Conservation (phyloP, 2,329 filamentous ascomycete species). For the Beauveria asiatica region DNA sequence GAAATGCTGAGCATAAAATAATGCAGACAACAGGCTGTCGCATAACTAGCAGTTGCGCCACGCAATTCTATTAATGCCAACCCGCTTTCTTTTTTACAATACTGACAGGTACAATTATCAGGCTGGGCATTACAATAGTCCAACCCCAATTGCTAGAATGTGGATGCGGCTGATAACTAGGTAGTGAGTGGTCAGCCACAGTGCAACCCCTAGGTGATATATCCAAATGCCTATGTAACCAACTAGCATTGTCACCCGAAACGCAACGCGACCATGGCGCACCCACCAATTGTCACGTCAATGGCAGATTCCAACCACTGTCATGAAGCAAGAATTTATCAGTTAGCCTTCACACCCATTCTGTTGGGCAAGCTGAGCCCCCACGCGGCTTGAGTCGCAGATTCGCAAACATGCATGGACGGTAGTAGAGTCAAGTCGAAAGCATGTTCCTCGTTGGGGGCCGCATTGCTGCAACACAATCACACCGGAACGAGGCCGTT, state of each 20-base stretch:
- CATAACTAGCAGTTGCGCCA: not conserved
- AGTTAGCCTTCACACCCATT: not conserved
- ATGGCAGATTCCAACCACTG: not conserved
- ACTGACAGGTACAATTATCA: not conserved
- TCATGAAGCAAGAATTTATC: not conserved
- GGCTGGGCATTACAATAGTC: not conserved
- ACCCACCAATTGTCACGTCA: not conserved
- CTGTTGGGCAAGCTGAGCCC: not conserved
- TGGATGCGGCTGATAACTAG: not conserved
- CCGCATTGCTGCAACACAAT: not conserved
- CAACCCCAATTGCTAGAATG: not conserved
- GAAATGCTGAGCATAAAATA: not conserved
- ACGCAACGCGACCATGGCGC: not conserved
- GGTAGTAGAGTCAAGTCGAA: not conserved
- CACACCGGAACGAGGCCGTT: constrained; percentile 2
- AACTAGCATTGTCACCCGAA: not conserved
- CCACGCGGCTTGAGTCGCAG: not conserved
- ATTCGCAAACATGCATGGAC: not conserved
- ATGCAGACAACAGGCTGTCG: not conserved
- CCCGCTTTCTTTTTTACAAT: not conserved
- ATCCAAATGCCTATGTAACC: not conserved
- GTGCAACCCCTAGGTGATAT: not conserved
- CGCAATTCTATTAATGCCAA: not conserved
- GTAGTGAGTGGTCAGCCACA: not conserved
- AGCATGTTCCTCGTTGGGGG: constrained; percentile 1